A percentile compares a stretch with the other conserved stretches of the same genome.
Conservation (phyloP, 192 early-diverging fungal species). For the Umbelopsis ramanniana region DNA sequence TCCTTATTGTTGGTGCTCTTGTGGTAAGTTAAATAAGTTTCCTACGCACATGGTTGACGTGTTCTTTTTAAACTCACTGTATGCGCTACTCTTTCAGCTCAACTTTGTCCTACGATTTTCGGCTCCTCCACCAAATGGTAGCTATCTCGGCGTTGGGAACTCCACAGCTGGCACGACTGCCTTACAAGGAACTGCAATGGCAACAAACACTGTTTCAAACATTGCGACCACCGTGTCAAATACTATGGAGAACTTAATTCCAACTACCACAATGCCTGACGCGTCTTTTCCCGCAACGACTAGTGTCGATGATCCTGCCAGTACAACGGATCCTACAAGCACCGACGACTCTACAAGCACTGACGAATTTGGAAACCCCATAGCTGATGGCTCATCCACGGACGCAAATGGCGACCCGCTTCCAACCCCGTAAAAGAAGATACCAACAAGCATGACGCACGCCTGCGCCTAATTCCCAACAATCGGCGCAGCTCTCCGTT, state of each 20-base stretch:
- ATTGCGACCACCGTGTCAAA: not conserved
- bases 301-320: not conserved
- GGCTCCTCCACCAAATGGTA: conserved; percentile 38
- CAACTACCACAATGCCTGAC: not conserved
- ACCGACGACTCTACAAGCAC: not conserved
- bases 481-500: not conserved
- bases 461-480: not conserved
- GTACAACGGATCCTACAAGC: not conserved
- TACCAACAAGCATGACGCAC: conserved; percentile 12
- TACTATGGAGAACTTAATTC: not conserved
- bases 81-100: conserved; percentile 84
- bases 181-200: too few species aligned
- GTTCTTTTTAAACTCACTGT: conserved; percentile 57
- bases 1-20: conserved; percentile 68
- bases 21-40: conserved; percentile 78
- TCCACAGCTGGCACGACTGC: not conserved
- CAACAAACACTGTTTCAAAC: not conserved
- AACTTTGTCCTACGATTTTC: conserved; percentile 70
- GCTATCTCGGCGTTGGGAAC: conserved; percentile 9
- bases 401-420: not conserved
- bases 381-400: not conserved
- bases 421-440: not conserved
- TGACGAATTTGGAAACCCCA: not conserved
- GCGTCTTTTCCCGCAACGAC: not conserved
- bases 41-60: conserved; percentile 54